Evolutionary conservation across 2,329 filamentous ascomycete species (phyloP).

Genomic region (Colletotrichum sojae): DNA sequence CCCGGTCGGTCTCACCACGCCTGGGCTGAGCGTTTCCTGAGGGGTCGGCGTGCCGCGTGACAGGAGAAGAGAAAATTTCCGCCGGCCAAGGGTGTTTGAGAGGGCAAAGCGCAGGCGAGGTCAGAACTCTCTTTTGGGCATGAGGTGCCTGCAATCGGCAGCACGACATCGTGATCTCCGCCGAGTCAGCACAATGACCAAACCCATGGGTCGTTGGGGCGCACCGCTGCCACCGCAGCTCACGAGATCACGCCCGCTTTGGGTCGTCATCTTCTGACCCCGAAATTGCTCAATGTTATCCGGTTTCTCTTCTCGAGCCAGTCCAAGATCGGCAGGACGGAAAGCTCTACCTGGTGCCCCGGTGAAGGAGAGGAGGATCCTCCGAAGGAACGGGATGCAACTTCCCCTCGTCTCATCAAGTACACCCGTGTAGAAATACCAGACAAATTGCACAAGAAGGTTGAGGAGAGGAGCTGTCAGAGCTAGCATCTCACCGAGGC

Average conservation of each 20-base stretch:
- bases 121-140: constrained; percentile 29
- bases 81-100: background rate
- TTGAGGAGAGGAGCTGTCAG: constrained; percentile 8
- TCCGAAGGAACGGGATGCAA: constrained; percentile 13
- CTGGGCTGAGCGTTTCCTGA: background rate
- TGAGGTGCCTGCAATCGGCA: constrained; percentile 25
- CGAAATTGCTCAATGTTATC: constrained; percentile 21
- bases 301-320: background rate
- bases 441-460: background rate
- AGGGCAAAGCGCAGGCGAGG: constrained; percentile 4
- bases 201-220: constrained; percentile 7
- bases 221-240: constrained; percentile 23
- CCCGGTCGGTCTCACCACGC: constrained; percentile 17
- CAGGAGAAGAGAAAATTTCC: constrained; percentile 15
- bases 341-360: background rate
- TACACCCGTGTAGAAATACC: background rate
- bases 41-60: background rate
- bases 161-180: constrained; percentile 41
- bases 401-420: constrained; percentile 20
- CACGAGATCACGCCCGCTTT: constrained; percentile 17
- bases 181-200: constrained; percentile 30
- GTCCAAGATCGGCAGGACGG: constrained; percentile 15
- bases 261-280: constrained; percentile 11
- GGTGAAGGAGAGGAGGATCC: background rate
- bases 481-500: background rate